A percentile compares a stretch with the other conserved stretches of the same genome.
Conservation (phyloP, 768 basidiomycete species). For the Panellus pusillus region DNA sequence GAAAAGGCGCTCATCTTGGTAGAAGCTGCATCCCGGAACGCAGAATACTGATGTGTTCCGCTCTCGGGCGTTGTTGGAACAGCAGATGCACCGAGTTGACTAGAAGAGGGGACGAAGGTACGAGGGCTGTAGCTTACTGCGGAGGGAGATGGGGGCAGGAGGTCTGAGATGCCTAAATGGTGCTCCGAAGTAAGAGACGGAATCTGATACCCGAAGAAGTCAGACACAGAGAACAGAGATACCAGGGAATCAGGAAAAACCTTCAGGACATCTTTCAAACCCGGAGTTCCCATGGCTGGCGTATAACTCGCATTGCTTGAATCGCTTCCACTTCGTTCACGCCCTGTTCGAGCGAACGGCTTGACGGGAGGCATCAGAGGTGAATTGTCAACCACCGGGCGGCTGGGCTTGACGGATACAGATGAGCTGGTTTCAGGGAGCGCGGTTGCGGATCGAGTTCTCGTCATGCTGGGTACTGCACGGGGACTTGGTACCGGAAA, state of each 20-base stretch:
- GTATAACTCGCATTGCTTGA: constrained; percentile 36
- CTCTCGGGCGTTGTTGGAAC: constrained; percentile 23
- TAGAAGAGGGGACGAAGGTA: constrained; percentile 37
- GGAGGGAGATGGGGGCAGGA: constrained; percentile 75
- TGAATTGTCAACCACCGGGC: constrained; percentile 16
- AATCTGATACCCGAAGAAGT: constrained; percentile 38
- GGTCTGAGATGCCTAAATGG: constrained; percentile 64
- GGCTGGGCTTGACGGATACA: constrained; percentile 12
- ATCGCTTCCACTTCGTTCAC: constrained; percentile 52
- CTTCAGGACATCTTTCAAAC: constrained; percentile 74
- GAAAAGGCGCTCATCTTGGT: constrained; percentile 30
- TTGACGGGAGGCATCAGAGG: constrained; percentile 43
- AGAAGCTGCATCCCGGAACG: constrained; percentile 25
- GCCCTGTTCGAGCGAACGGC: constrained; percentile 41
- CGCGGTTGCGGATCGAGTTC: constrained; percentile 45
- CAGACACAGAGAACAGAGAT: background rate
- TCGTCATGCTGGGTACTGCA: constrained; percentile 35
- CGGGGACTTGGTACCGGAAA: constrained; percentile 23
- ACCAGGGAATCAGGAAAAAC: constrained; percentile 31
- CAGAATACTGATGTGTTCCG: constrained; percentile 17
- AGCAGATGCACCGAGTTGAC: constrained; percentile 34
- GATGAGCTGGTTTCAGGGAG: constrained; percentile 30
- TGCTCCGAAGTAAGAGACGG: constrained; percentile 70
- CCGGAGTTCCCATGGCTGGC: constrained; percentile 46
- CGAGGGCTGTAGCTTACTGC: constrained; percentile 38